A percentile compares a stretch with the other conserved stretches of the same genome.
These are phyloP conservation scores for Alternaria infectoria DNA, from an alignment of 2,329 filamentous ascomycete species.

Conservation along the genomic window DNA sequence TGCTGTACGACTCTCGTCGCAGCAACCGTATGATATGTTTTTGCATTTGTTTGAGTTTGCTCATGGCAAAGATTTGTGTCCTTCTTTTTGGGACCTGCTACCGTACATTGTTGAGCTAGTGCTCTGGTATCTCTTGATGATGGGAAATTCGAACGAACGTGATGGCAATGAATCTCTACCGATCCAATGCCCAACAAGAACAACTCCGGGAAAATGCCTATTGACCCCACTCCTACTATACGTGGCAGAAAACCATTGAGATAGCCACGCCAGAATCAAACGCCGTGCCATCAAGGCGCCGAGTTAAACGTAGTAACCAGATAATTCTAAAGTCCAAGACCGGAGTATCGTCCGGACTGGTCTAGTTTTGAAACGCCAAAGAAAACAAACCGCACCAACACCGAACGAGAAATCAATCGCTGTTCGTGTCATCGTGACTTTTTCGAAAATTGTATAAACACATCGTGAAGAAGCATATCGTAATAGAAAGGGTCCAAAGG, in stretches of 20 bases:
- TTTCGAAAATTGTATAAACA: conserved; percentile 42
- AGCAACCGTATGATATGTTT: conserved; percentile 19
- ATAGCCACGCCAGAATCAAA: conserved; percentile 25
- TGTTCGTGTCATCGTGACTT: conserved; percentile 49
- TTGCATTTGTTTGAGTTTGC: conserved; percentile 18
- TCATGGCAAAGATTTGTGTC: conserved; percentile 19
- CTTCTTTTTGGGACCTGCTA: conserved; percentile 33
- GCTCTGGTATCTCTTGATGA: conserved; percentile 48
- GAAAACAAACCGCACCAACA: conserved; percentile 32
- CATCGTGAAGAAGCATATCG: conserved; percentile 41
- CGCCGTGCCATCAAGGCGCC: conserved; percentile 43
- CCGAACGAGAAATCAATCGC: conserved; percentile 34
- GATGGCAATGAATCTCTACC: conserved; percentile 23
- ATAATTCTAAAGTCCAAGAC: conserved; percentile 29
- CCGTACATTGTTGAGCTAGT: conserved; percentile 42
- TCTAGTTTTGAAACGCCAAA: conserved; percentile 44
- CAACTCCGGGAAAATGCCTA: conserved; percentile 32
- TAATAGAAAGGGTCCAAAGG: conserved; percentile 19
- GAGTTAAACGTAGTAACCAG: conserved; percentile 41
- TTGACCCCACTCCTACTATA: conserved; percentile 15
- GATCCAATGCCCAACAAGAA: conserved; percentile 16
- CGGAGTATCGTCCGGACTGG: conserved; percentile 21
- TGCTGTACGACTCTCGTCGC: conserved; percentile 10
- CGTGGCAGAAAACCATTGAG: conserved; percentile 15
- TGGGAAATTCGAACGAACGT: conserved; percentile 35